Percentiles rank a stretch among this genome's conserved stretches.
These are phyloP conservation scores for Ambrosia hybrid DNA, from an alignment of 140 eudicot species.

Conservation along the genomic window DNA sequence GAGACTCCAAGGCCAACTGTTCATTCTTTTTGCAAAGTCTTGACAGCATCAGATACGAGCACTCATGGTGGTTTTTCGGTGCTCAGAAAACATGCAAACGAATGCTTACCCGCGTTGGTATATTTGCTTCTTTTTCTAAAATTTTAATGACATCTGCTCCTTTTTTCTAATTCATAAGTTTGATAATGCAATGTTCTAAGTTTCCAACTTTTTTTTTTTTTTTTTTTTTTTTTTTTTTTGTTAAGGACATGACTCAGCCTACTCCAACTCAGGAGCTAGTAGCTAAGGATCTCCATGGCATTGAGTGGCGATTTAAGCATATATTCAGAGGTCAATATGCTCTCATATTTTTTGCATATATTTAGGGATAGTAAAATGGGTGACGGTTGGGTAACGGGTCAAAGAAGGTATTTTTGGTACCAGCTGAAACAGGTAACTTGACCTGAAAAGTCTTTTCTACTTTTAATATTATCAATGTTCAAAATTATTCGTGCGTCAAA, in stretches of 20 bases:
- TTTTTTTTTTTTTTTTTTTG: background rate
- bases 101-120: slow-evolving; percentile 91
- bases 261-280: slow-evolving; percentile 89
- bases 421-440: background rate
- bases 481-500: background rate
- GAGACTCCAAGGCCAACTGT: slow-evolving; percentile 65
- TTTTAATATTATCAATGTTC: background rate
- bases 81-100: slow-evolving; percentile 80
- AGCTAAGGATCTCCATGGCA: slow-evolving; percentile 86
- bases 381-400: slow-evolving; percentile 5
- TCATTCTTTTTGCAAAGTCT: slow-evolving; percentile 82
- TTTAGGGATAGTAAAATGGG: slow-evolving; percentile 11
- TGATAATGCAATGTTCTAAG: background rate
- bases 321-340: slow-evolving; percentile 71
- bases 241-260: slow-evolving; percentile 76
- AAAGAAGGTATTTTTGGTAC: background rate
- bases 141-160: background rate
- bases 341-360: slow-evolving; percentile 7
- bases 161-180: background rate
- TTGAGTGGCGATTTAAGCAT: slow-evolving; percentile 85
- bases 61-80: slow-evolving; percentile 97
- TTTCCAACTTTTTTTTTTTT: background rate
- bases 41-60: slow-evolving; percentile 97
- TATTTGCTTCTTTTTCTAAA: background rate
- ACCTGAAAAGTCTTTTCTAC: background rate